Evolutionary conservation across 1,284 basidiomycete species (phyloP).

Genomic region (Austropuccinia psidii): DNA sequence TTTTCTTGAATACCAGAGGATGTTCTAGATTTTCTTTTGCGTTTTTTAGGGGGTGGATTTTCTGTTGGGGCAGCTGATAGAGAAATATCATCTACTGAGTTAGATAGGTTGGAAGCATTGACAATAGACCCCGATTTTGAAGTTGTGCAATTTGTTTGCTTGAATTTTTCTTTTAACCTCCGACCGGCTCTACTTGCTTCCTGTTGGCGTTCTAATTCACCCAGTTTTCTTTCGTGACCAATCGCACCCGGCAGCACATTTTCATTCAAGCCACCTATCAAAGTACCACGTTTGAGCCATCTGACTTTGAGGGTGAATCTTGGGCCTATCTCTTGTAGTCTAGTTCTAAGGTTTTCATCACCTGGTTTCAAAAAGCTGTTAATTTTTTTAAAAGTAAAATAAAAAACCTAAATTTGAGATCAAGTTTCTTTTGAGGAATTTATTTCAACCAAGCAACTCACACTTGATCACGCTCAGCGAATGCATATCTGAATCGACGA

Average conservation of each 20-base stretch:
- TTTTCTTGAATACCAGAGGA: slow-evolving; percentile 30
- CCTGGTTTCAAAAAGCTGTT: slow-evolving; percentile 7
- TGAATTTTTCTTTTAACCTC: background rate
- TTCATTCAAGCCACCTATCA: slow-evolving; percentile 18
- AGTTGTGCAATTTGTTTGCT: background rate
- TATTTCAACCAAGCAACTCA: too few species aligned
- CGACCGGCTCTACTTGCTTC: slow-evolving; percentile 31
- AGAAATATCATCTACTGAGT: background rate
- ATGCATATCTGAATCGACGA: slow-evolving; percentile 53
- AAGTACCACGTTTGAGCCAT: slow-evolving; percentile 71
- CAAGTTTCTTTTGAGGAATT: too few species aligned
- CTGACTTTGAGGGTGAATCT: slow-evolving; percentile 90
- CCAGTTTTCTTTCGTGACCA: slow-evolving; percentile 23
- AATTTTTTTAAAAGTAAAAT: too few species aligned
- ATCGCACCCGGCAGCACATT: slow-evolving; percentile 21
- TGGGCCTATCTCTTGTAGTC: slow-evolving; percentile 94
- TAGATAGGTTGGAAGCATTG: background rate
- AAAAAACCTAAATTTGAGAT: too few species aligned
- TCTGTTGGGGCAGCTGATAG: background rate
- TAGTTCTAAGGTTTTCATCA: slow-evolving; percentile 58
- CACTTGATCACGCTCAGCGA: slow-evolving; percentile 34
- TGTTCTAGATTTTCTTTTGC: slow-evolving; percentile 22
- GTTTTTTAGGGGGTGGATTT: background rate
- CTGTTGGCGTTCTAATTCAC: slow-evolving; percentile 23
- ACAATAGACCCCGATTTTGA: background rate